phyloP scores from a whole-genome alignment of 2,329 filamentous ascomycete species.

The Fusarium avenaceum region DNA sequence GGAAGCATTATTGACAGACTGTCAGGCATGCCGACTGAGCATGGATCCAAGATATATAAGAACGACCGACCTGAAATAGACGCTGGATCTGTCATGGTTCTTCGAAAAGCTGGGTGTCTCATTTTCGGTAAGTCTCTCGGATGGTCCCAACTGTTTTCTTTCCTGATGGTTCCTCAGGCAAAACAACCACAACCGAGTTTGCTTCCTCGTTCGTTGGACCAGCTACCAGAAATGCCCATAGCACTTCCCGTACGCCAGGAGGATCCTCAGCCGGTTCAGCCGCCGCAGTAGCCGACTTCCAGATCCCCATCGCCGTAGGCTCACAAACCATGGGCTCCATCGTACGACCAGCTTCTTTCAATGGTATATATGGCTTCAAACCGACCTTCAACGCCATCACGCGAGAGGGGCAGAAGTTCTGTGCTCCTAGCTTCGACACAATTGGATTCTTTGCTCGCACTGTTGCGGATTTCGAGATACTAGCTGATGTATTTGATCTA shows the following conservation, averaged over 20 bases:
- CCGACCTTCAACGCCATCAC: conserved; percentile 75
- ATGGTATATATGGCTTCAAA: conserved; percentile 74
- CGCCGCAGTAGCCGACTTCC: conserved; percentile 74
- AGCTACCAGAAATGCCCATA: conserved; percentile 71
- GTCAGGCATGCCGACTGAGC: conserved; percentile 67
- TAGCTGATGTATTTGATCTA: conserved; percentile 68
- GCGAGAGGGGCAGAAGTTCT: conserved; percentile 71
- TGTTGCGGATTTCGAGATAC: conserved; percentile 69
- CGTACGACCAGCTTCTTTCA: conserved; percentile 74
- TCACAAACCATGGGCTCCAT: conserved; percentile 76
- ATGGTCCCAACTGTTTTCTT: conserved; percentile 53
- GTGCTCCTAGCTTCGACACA: conserved; percentile 72
- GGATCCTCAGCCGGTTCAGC: conserved; percentile 77
- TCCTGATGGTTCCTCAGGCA: conserved; percentile 63
- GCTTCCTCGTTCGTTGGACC: conserved; percentile 64
- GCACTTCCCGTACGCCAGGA: conserved; percentile 71
- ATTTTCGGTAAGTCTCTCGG: conserved; percentile 58
- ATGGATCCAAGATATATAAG: conserved; percentile 67
- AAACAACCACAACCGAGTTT: conserved; percentile 65
- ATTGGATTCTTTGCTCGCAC: conserved; percentile 71
- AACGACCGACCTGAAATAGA: conserved; percentile 61
- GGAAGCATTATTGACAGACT: rapidly evolving
- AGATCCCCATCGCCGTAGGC: conserved; percentile 71
- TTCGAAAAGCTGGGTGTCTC: conserved; percentile 68
- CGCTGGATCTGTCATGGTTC: conserved; percentile 63